Evolutionary conservation across 257 asterid species (phyloP), one percentile per base, ranked within the genome.

Genomic region (Petrea volubilis): DNA sequence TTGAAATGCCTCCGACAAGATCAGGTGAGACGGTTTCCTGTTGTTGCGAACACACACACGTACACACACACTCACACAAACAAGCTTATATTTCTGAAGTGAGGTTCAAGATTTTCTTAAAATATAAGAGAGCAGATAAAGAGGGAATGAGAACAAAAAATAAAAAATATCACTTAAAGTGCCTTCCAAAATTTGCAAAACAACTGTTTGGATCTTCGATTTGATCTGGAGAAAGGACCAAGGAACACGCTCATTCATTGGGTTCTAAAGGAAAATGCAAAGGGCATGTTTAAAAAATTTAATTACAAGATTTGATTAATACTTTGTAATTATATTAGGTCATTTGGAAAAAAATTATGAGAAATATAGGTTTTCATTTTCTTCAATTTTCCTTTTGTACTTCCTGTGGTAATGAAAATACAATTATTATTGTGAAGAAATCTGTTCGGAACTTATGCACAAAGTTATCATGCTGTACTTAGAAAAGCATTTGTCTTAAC

Each of bases 1-100:
- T 83, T 94, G 88, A 85, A 86, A 81, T 82, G 89, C 81, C 96
- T 89, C 74, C 88, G 79, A 64, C 83, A 82, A 44, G 96, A 91
- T 69, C 91, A 93, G 97, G 98, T 93, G 70, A 77, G 82, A 60
- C 64, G 57, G 52, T 31, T 61, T 72, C 46, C 47, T 60, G 55
- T 73, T 41, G 40, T 67, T 46, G 67, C 67, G 60, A 10, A 46
- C 29, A 15, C 68, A 34, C 44, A 28, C 47, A 25, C 34, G 5
- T 44, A 58, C 40, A 21, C 63, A 50, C 33, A 23, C 33, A 46
- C 52, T n/a, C n/a, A n/a, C n/a, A n/a, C n/a, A n/a, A n/a, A n/a
- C n/a, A n/a, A n/a, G n/a, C 57, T 24, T 66, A 34, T 28, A 33
- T 53, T 9, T 60, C 60, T 60, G 77, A 47, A 80, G 64, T 36